Conservation (phyloP, 73 alveolate species). For the Stentor roeselii region DNA sequence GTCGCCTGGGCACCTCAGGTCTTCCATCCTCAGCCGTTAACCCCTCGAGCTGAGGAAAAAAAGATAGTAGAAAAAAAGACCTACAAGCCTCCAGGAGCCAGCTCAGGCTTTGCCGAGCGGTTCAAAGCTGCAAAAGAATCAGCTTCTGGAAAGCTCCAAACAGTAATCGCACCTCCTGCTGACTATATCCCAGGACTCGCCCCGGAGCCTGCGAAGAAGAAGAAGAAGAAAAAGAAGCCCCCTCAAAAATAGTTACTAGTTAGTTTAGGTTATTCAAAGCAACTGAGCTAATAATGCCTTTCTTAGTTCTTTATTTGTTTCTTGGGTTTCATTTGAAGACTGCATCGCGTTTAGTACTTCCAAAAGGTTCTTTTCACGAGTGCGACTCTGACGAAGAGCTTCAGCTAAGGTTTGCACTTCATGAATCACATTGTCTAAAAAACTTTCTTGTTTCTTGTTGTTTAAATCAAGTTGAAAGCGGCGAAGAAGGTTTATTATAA, state of each 20-base stretch:
- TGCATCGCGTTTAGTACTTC: neutral
- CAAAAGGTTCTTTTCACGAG: neutral
- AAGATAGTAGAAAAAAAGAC: neutral
- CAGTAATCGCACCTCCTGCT: neutral
- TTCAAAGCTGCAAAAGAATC: slow-evolving; percentile 27
- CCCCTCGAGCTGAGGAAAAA: neutral
- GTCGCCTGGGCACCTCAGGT: slow-evolving; percentile 1
- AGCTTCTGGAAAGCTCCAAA: neutral
- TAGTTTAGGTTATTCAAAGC: neutral
- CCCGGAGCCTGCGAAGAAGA: slow-evolving; percentile 25
- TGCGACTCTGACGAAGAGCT: neutral
- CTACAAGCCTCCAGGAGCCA: slow-evolving; percentile 13
- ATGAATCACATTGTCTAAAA: neutral
- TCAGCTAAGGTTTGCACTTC: neutral
- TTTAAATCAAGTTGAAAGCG: neutral
- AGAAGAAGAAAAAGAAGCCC: slow-evolving; percentile 21
- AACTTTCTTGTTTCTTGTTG: neutral
- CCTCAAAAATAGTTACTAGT: neutral
- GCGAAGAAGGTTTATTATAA: neutral
- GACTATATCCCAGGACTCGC: slow-evolving; percentile 12
- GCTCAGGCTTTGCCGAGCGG: slow-evolving; percentile 7
- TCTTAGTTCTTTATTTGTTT: neutral
- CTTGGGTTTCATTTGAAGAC: neutral
- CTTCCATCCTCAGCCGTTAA: neutral
- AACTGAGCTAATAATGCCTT: neutral